phyloP scores from a whole-genome alignment of 2,329 filamentous ascomycete genomes.

The Clonostachys chloroleuca region DNA sequence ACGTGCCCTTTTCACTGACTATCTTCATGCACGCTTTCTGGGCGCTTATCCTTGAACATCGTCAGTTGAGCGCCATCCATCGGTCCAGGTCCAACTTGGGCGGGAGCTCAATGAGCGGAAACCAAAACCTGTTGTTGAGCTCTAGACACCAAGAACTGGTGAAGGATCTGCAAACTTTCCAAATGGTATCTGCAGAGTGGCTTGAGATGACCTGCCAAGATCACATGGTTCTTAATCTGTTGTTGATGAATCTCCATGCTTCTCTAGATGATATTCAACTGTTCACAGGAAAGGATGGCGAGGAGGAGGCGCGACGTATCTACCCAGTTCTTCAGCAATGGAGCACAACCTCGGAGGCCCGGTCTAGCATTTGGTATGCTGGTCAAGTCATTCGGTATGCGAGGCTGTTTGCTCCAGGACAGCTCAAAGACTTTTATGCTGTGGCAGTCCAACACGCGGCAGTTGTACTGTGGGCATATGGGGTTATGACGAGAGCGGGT shows the following conservation, averaged over 20 bases:
- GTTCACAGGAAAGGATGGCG: conserved; percentile 63
- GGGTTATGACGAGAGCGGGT: conserved; percentile 46
- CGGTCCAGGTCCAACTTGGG: conserved; percentile 39
- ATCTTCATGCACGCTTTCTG: conserved; percentile 64
- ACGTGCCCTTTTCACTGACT: conserved; percentile 50
- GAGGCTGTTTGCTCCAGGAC: conserved; percentile 43
- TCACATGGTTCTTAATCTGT: conserved; percentile 43
- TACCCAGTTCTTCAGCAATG: conserved; percentile 56
- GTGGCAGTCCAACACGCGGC: conserved; percentile 66
- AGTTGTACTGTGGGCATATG: conserved; percentile 66
- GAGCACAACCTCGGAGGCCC: conserved; percentile 48
- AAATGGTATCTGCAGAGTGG: conserved; percentile 34
- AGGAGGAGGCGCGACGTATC: conserved; percentile 57
- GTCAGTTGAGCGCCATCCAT: conserved; percentile 50
- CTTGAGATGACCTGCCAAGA: conserved; percentile 39
- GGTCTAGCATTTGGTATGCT: conserved; percentile 63
- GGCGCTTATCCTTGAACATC: conserved; percentile 62
- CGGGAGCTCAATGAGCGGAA: conserved; percentile 23
- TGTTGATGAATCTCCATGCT: conserved; percentile 61
- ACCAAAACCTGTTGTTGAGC: conserved; percentile 39
- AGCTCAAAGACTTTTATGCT: conserved; percentile 62
- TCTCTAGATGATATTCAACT: conserved; percentile 62
- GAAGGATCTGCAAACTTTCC: conserved; percentile 47
- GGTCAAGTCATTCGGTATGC: conserved; percentile 62
- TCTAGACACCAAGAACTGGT: conserved; percentile 60